These are phyloP conservation scores for Lentinula novae-zelandiae DNA, from an alignment of 1,284 basidiomycete species.

Conservation along the genomic window DNA sequence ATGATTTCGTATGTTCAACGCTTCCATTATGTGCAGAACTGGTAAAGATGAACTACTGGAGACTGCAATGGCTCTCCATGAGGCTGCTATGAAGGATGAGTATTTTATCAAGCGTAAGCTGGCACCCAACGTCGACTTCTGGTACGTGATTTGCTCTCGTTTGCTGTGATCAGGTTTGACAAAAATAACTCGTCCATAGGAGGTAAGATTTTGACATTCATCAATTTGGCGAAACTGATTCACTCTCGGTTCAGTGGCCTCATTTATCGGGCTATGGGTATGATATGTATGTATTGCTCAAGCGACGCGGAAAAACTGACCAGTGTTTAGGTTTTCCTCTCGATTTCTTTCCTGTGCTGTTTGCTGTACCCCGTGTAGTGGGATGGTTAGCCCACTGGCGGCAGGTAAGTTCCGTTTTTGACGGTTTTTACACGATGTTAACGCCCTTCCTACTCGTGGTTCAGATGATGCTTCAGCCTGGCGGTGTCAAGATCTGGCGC, in stretches of 20 bases:
- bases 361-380: constrained; percentile 85
- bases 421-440: neutral
- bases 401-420: constrained; percentile 41
- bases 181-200: constrained; percentile 29
- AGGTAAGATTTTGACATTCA: constrained; percentile 31
- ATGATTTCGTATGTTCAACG: neutral
- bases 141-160: constrained; percentile 40
- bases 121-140: constrained; percentile 83
- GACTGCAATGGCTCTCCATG: constrained; percentile 84
- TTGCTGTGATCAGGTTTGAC: constrained; percentile 6
- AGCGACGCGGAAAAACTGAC: no score
- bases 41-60: constrained; percentile 80
- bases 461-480: constrained; percentile 84
- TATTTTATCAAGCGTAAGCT: constrained; percentile 77
- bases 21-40: constrained; percentile 43
- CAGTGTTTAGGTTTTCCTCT: constrained; percentile 68
- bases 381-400: constrained; percentile 90
- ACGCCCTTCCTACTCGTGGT: neutral
- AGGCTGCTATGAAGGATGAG: constrained; percentile 84
- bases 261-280: constrained; percentile 87
- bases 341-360: constrained; percentile 89
- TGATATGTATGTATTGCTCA: constrained; percentile 19
- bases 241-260: constrained; percentile 51
- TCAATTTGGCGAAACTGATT: neutral
- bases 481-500: constrained; percentile 88